A percentile compares a stretch with the other conserved stretches of the same genome.
Conservation (phyloP, 2,329 filamentous ascomycete genomes). For the Celoporthe dispersa region DNA sequence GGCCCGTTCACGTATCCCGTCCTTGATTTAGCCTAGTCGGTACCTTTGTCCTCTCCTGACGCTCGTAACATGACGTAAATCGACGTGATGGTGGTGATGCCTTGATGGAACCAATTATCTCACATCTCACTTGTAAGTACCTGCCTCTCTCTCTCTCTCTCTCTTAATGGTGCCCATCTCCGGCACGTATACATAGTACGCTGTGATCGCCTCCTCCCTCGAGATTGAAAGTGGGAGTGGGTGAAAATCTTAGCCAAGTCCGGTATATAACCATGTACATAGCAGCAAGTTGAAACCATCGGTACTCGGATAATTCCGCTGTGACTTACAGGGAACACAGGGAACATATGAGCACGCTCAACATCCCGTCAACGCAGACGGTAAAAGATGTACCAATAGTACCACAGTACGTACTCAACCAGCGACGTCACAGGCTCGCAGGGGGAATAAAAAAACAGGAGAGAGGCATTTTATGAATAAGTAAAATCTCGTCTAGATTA, state of each 20-base stretch:
- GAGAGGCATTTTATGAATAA: not conserved
- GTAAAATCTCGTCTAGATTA: not conserved
- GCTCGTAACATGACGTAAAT: not conserved
- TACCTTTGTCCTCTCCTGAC: not conserved
- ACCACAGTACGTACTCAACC: not conserved
- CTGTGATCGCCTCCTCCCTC: not conserved
- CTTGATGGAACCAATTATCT: not conserved
- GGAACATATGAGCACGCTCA: not conserved
- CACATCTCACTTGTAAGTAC: not conserved
- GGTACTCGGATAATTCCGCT: not conserved
- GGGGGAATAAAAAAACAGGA: not conserved
- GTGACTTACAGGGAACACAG: not conserved
- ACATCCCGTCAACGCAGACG: not conserved
- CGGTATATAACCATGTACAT: not conserved
- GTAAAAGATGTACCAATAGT: not conserved
- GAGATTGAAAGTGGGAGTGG: not conserved
- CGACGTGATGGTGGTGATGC: conserved; percentile 1
- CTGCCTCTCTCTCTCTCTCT: not conserved
- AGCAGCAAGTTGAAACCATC: not conserved
- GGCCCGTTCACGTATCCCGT: not conserved
- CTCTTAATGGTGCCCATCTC: not conserved
- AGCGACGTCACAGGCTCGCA: not conserved
- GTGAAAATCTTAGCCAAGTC: not conserved
- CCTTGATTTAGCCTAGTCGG: not conserved
- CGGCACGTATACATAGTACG: not conserved